A percentile compares a stretch with the other conserved stretches of the same genome.
These are phyloP conservation scores for Amanita thiersii DNA, from an alignment of 768 basidiomycete species.

Conservation along the genomic window DNA sequence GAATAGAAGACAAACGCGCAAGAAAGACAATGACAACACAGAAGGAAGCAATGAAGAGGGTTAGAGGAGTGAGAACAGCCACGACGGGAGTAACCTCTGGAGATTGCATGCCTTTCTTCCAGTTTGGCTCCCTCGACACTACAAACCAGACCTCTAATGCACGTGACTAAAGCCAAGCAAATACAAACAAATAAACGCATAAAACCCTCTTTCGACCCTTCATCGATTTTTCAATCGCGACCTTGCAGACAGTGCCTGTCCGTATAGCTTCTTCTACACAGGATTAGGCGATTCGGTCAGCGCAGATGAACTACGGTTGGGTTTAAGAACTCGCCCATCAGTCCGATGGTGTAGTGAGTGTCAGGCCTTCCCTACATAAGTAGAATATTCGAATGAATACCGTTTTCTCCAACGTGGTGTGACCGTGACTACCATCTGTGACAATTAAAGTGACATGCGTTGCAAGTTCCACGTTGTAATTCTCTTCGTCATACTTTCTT, in stretches of 20 bases:
- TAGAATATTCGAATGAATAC: no score
- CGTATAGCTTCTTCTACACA: slow-evolving; percentile 25
- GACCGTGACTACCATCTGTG: neutral
- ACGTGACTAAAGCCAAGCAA: neutral
- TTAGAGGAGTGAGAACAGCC: slow-evolving; percentile 28
- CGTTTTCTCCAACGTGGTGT: neutral
- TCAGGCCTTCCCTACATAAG: slow-evolving; percentile 68
- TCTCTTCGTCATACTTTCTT: slow-evolving; percentile 7
- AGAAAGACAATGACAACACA: slow-evolving; percentile 33
- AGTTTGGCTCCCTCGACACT: neutral
- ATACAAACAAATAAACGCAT: neutral
- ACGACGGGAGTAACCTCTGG: slow-evolving; percentile 29
- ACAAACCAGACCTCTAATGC: neutral
- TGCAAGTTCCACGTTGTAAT: slow-evolving; percentile 15
- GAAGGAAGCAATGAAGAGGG: slow-evolving; percentile 33
- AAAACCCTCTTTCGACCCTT: neutral
- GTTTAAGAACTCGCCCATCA: slow-evolving; percentile 55
- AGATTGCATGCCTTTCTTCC: slow-evolving; percentile 4
- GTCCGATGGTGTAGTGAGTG: slow-evolving; percentile 44
- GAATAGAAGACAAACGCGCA: slow-evolving; percentile 3
- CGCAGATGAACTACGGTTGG: slow-evolving; percentile 51
- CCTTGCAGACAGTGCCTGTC: slow-evolving; percentile 72
- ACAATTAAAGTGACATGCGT: slow-evolving; percentile 3
- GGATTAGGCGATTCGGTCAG: slow-evolving; percentile 66
- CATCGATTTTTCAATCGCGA: slow-evolving; percentile 30